Evolutionary conservation across 2,329 filamentous ascomycete genomes (phyloP), one percentile per base, ranked within the genome.

Genomic region (Colletotrichum limetticola): DNA sequence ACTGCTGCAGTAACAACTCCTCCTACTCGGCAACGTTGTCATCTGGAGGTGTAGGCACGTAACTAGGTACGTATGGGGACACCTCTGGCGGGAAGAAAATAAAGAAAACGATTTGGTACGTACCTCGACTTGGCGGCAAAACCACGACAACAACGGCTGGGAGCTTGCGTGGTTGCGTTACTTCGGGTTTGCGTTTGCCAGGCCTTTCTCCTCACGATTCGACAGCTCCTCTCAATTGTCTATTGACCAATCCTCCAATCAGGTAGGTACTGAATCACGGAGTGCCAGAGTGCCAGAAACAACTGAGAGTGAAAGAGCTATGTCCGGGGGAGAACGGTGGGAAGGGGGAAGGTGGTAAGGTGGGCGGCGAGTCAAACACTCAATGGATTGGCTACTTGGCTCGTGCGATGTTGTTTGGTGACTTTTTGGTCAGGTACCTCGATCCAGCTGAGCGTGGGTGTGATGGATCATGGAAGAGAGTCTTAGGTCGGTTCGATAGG

Each of bases 71-170:
- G 37, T 42, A 42, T 2, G 16, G 53, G 53, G 53, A 56, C 26
- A 56, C 42, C 19, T 49, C 19, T 49, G 42, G 19, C 19, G n/a
- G n/a, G 26, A 64, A 55, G 32, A 28, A 24, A 19, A 4, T 42
- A 49, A 52, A 19, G 32, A 56, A 56, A 53, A 37, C 55, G 62
- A 72, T 22, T 53, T 9, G 42, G 58, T 74, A 74, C 71, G 68
- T 74, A 74, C 71, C 68, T 71, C 14, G 37, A 46, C 37, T 74
- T 72, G 60, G 71, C 66, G 32, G 11, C 37, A 68, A 58, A 69
- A n/a, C 64, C 65, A 49, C 61, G 66, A 57, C 60, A 12, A 57
- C 60, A 19, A 49, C 28, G 37, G 42, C 37, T 28, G 64, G 26
- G 28, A 57, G 70, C 70, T 70, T 73, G 66, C 55, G 66, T 71